These are phyloP conservation scores for Lachnellula arida DNA, from an alignment of 2,329 filamentous ascomycete genomes.

Conservation along the genomic window DNA sequence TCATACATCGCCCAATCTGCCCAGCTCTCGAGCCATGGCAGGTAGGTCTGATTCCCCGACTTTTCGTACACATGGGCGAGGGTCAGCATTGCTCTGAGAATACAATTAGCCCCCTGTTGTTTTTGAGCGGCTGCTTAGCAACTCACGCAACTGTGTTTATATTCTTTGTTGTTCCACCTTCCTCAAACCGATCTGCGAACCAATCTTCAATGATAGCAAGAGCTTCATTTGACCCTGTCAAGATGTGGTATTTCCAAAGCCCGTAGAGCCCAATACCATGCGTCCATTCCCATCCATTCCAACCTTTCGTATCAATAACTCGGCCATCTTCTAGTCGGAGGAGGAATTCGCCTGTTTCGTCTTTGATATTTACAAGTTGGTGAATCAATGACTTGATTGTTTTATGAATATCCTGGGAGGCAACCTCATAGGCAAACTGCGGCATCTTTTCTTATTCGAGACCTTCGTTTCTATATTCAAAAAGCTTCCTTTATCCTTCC, in stretches of 20 bases:
- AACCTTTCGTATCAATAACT: constrained; percentile 69
- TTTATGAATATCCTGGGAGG: constrained; percentile 5
- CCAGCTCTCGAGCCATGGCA: constrained; percentile 76
- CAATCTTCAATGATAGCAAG: constrained; percentile 67
- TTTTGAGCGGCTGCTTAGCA: not conserved
- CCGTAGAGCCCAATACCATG: constrained; percentile 77
- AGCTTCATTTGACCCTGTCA: constrained; percentile 58
- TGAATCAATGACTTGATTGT: constrained; percentile 7
- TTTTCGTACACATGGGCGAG: constrained; percentile 75
- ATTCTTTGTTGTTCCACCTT: constrained; percentile 66
- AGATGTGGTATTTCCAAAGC: constrained; percentile 74
- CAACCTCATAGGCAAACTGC: constrained; percentile 1
- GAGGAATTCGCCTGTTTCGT: constrained; percentile 69
- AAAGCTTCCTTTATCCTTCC: too few relatives aligned
- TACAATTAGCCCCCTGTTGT: too few relatives aligned
- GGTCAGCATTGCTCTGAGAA: constrained; percentile 56
- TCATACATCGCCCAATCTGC: constrained; percentile 79
- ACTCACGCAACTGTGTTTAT: constrained; percentile 71
- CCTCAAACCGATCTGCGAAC: constrained; percentile 59
- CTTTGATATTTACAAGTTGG: constrained; percentile 66
- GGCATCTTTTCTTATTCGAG: not conserved
- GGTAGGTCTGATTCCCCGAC: constrained; percentile 61
- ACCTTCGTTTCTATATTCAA: too few relatives aligned
- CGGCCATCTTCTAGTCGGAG: constrained; percentile 66
- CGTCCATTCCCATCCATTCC: constrained; percentile 81